Percentiles rank a stretch among this genome's conserved stretches.
Evolutionary conservation across 257 asterid genomes (phyloP).

Genomic region (Solanum ahanhuiri): DNA sequence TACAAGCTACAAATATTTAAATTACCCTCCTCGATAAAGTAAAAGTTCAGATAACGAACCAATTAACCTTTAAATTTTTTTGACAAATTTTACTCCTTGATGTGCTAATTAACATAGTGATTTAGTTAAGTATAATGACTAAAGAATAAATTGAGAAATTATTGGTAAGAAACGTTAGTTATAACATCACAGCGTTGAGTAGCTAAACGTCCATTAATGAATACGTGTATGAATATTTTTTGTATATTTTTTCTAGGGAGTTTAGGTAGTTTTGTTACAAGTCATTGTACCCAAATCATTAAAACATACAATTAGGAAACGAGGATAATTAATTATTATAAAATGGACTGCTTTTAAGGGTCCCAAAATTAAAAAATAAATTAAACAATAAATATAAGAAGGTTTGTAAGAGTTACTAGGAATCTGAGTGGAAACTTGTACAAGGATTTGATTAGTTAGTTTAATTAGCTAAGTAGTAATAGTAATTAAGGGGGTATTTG

Average conservation of each 20-base stretch:
- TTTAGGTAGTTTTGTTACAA: constrained; percentile 3
- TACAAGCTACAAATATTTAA: neutral
- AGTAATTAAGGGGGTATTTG: no score
- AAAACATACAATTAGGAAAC: neutral
- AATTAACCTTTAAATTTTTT: no score
- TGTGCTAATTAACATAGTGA: neutral
- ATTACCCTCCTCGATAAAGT: neutral
- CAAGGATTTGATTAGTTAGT: neutral
- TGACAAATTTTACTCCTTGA: neutral
- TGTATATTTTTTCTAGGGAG: neutral
- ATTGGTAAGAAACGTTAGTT: constrained; percentile 3
- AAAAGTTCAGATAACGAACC: neutral
- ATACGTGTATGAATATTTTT: neutral
- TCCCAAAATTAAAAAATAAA: neutral
- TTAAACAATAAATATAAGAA: no score
- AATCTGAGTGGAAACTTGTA: neutral
- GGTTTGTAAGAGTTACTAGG: neutral
- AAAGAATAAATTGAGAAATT: neutral
- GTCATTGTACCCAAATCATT: neutral
- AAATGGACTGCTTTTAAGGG: neutral
- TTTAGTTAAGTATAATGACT: neutral
- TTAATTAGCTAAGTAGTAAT: neutral
- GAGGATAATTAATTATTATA: neutral
- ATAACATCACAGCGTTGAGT: neutral
- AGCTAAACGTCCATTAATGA: constrained; percentile 2